Base-by-base conservation (phyloP, 495 filamentous ascomycete genomes). In the Darksidea phi region DNA sequence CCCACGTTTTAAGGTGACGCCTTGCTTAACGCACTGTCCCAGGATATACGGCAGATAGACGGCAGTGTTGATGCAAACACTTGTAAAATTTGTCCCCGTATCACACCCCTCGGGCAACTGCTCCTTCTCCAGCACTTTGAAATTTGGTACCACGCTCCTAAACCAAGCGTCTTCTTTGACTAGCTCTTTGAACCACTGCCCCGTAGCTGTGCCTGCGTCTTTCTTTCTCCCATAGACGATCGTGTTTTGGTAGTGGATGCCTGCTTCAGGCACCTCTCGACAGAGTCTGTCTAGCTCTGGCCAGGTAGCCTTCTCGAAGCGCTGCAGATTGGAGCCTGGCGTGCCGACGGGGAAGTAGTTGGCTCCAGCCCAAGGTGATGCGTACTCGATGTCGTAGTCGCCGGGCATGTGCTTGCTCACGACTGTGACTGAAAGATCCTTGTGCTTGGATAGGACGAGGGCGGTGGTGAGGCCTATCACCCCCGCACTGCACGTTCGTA, bases 391-490 rank as follows among this genome's bases (percentile, higher is more conserved):
- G 69, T 97, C 92, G 76, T 96, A 96, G 77, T 98, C 94, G 36
- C 94, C 94, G 0, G 94, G 94, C 95, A 98, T 96, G 68, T 97
- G 92, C 72, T 96, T 97, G 21, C 91, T 90, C 2, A 93, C 78
- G 23, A 98, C 81, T 2, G 91, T 96, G 60, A 98, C 78, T 50
- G 83, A 82, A 66, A 85, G 86, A 21, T 80, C 74, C 2, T 78
- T 71, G 65, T 88, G 82, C 62, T 84, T 84, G 42, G 92, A 88
- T 24, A 97, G 82, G 17, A 89, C 74, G 34, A 95, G 82, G 7
- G 95, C 94, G 8, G 89, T 91, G n/a, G 94, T 97, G 54, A 98
- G 81, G 51, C 94, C 94, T 47, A 86, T 82, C 4, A 98, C 92
- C 15, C 94, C 94, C 57, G 94, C 95, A 41, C 94, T 97, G 63